phyloP scores from a whole-genome alignment of 2,329 filamentous ascomycete species.

The Beauveria pseudobassiana region DNA sequence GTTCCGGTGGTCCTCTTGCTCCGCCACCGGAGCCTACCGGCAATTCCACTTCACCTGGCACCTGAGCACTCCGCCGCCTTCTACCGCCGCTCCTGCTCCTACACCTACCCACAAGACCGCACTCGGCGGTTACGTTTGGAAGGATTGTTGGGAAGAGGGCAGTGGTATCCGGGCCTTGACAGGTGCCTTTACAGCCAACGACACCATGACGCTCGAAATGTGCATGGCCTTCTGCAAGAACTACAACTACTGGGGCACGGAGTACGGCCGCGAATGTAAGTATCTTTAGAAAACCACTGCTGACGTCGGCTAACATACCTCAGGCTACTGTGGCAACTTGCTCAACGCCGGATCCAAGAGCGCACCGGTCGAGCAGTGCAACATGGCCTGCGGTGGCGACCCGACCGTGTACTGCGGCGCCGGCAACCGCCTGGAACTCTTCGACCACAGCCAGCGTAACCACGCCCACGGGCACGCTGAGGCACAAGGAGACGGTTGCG shows the following conservation, averaged over 20 bases:
- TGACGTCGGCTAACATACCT: neutral
- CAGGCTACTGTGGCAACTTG: conserved; percentile 41
- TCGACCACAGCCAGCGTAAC: conserved; percentile 32
- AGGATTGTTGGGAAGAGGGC: conserved; percentile 44
- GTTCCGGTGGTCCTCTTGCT: too few species aligned
- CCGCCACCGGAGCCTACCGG: neutral
- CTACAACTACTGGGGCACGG: conserved; percentile 42
- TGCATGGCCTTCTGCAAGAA: conserved; percentile 39
- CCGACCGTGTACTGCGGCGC: conserved; percentile 34
- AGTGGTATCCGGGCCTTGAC: conserved; percentile 35
- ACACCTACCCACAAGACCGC: conserved; percentile 25
- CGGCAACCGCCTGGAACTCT: conserved; percentile 35
- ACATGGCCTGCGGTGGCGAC: conserved; percentile 35
- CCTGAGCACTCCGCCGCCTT: neutral
- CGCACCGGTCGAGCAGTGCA: conserved; percentile 26
- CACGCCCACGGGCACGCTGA: conserved; percentile 15
- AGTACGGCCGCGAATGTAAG: conserved; percentile 45
- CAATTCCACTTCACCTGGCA: conserved; percentile 8
- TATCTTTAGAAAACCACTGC: neutral
- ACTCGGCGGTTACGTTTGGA: conserved; percentile 36
- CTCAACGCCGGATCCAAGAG: conserved; percentile 23
- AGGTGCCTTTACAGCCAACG: conserved; percentile 33
- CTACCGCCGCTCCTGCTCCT: conserved; percentile 12
- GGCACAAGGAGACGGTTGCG: conserved; percentile 23
- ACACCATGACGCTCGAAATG: conserved; percentile 42